Conservation (phyloP, 768 basidiomycete genomes). For the Galerina sulciceps region DNA sequence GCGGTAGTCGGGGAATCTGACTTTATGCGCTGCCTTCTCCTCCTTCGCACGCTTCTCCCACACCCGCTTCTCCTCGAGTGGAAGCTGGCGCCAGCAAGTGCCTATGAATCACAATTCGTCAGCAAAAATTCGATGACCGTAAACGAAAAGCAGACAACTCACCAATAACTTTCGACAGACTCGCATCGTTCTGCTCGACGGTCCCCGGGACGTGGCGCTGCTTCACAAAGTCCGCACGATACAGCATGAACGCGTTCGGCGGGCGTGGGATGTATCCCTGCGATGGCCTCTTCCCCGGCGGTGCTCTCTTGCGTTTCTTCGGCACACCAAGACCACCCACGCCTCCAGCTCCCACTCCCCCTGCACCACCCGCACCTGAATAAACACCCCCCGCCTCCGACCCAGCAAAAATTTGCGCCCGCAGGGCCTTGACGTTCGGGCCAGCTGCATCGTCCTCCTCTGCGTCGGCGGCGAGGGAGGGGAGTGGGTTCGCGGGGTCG, state of each 20-base stretch:
- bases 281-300: constrained; percentile 19
- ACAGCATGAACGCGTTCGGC: constrained; percentile 86
- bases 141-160: too few relatives aligned
- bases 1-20: constrained; percentile 68
- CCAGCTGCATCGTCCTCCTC: neutral
- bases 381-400: constrained; percentile 12
- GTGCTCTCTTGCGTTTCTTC: constrained; percentile 22
- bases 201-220: constrained; percentile 79
- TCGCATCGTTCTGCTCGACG: constrained; percentile 79
- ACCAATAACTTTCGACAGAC: constrained; percentile 76
- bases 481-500: constrained; percentile 6
- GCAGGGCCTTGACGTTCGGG: neutral
- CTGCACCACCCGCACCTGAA: neutral
- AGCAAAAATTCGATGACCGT: too few relatives aligned
- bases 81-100: constrained; percentile 75
- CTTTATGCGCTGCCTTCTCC: constrained; percentile 75
- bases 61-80: constrained; percentile 68
- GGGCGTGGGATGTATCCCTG: constrained; percentile 77
- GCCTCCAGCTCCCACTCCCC: too few relatives aligned
- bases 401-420: constrained; percentile 23
- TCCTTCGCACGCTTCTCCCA: constrained; percentile 78
- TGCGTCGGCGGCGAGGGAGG: neutral
- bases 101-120: constrained; percentile 39
- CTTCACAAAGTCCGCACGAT: constrained; percentile 81
- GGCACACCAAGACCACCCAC: too few relatives aligned